phyloP scores from a whole-genome alignment of 257 asterid genomes.

The Prunella vulgaris region DNA sequence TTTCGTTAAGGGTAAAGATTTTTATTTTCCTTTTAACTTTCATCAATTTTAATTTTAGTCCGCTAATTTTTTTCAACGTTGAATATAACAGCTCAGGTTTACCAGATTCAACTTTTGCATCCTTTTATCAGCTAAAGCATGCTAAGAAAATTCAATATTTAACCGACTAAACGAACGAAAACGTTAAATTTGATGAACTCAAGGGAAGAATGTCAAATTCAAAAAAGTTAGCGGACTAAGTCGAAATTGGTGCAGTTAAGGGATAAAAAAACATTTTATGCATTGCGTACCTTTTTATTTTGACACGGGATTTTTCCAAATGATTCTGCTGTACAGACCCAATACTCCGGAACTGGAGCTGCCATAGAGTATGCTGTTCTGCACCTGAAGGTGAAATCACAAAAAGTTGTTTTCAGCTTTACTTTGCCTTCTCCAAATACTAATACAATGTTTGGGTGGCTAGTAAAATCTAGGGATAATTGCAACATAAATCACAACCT shows the following conservation, averaged over 20 bases:
- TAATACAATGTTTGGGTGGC: not conserved
- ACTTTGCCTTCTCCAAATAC: not conserved
- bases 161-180: too few relatives aligned
- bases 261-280: not conserved
- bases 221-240: too few relatives aligned
- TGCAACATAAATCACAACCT: not conserved
- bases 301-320: not conserved
- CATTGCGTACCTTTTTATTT: not conserved
- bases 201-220: too few relatives aligned
- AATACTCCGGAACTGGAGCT: constrained; percentile 67
- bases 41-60: too few relatives aligned
- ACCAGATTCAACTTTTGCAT: too few relatives aligned
- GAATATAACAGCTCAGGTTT: too few relatives aligned
- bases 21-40: too few relatives aligned
- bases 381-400: constrained; percentile 61
- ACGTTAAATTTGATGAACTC: too few relatives aligned
- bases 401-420: not conserved
- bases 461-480: not conserved
- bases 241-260: not conserved
- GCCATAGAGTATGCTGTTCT: constrained; percentile 86
- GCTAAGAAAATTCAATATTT: too few relatives aligned
- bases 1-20: not conserved
- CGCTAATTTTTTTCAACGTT: too few relatives aligned
- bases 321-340: constrained; percentile 41
- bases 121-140: too few relatives aligned